Conservation (phyloP, 2,329 filamentous ascomycete species). For the Cytospora paraplurivora region DNA sequence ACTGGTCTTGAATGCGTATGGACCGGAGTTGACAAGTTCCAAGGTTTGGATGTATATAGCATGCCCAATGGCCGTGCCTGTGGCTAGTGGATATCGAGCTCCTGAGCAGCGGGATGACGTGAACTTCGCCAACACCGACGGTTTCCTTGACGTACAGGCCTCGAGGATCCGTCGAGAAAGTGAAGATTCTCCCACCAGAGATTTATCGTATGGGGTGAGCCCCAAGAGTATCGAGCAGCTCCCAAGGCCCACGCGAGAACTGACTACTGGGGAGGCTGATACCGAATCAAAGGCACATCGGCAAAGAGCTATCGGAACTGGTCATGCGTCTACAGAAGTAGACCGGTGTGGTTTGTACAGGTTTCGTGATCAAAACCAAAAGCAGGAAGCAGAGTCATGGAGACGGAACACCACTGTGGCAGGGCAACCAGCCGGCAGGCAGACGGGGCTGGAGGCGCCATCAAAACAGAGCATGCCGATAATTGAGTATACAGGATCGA, state of each 20-base stretch:
- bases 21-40: too few relatives aligned
- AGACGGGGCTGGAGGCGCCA: neutral
- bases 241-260: too few relatives aligned
- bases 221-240: too few relatives aligned
- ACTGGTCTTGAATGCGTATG: conserved; percentile 13
- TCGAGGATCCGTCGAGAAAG: neutral
- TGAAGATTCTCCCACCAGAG: neutral
- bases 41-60: too few relatives aligned
- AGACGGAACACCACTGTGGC: neutral
- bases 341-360: neutral
- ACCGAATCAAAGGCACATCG: too few relatives aligned
- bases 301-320: too few relatives aligned
- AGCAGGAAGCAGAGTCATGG: neutral
- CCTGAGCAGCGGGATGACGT: too few relatives aligned
- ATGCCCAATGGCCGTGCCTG: neutral
- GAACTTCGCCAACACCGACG: neutral
- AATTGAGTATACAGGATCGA: too few relatives aligned
- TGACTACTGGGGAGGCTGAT: too few relatives aligned
- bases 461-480: too few relatives aligned
- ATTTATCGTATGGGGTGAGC: neutral
- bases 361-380: neutral
- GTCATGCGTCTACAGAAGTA: neutral
- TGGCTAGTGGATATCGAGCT: conserved; percentile 12
- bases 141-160: too few relatives aligned
- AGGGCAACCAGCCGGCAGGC: neutral